Evolutionary conservation across 108 stramenopile genomes (phyloP).

Genomic region (Pseudonitzschia multistriata): DNA sequence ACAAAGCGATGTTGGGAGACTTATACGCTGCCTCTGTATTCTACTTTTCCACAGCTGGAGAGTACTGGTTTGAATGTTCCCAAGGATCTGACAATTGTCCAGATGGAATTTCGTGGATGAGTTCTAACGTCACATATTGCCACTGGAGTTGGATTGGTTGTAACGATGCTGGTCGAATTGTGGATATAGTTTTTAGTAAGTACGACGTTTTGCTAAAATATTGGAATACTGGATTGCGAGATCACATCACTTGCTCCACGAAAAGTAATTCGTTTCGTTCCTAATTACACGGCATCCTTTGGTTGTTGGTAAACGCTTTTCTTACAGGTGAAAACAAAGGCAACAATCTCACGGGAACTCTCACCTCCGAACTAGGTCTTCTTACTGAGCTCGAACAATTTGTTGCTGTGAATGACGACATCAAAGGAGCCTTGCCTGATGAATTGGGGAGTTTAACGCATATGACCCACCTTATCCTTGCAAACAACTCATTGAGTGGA

Average conservation of each 20-base stretch:
- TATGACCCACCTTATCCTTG: slow-evolving; percentile 11
- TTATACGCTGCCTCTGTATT: slow-evolving; percentile 44
- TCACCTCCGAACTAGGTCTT: slow-evolving; percentile 11
- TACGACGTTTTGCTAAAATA: not conserved
- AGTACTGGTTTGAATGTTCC: slow-evolving; percentile 33
- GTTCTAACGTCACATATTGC: slow-evolving; percentile 21
- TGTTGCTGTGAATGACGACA: slow-evolving; percentile 26
- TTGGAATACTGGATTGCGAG: too few relatives aligned
- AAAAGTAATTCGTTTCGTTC: too few relatives aligned
- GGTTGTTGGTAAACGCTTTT: slow-evolving; percentile 6
- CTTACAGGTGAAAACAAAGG: slow-evolving; percentile 9
- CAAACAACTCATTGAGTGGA: slow-evolving; percentile 27
- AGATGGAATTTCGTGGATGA: slow-evolving; percentile 24
- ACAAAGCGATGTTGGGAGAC: slow-evolving; percentile 21
- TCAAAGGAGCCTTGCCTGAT: slow-evolving; percentile 45
- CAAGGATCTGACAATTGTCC: slow-evolving; percentile 23
- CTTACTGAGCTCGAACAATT: slow-evolving; percentile 25
- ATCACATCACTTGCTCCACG: too few relatives aligned
- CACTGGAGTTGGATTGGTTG: slow-evolving; percentile 22
- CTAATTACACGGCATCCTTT: too few relatives aligned
- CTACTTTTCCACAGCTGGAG: slow-evolving; percentile 53
- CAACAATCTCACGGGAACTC: slow-evolving; percentile 22
- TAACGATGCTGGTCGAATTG: slow-evolving; percentile 26
- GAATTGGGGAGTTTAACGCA: slow-evolving; percentile 28
- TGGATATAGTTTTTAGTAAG: slow-evolving; percentile 31